Percentiles rank a stretch among this genome's conserved stretches.
Conservation (phyloP, 768 basidiomycete species). For the Tricholoma hemisulphureum region DNA sequence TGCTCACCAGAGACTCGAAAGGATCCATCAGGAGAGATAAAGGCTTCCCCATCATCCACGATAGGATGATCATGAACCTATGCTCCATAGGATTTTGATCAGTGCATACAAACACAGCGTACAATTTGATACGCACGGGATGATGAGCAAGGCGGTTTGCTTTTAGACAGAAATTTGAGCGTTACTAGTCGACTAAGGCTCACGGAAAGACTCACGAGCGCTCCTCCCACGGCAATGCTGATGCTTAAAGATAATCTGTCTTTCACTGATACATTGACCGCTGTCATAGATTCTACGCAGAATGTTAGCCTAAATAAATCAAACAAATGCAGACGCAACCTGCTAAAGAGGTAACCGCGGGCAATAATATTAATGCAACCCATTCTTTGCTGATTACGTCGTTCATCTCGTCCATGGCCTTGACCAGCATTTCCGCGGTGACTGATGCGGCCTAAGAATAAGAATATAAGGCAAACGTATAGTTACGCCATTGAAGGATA, state of each 20-base stretch:
- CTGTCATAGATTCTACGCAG: conserved; percentile 76
- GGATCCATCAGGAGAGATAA: conserved; percentile 84
- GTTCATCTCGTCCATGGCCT: conserved; percentile 79
- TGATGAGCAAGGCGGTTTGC: conserved; percentile 85
- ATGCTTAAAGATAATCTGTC: conserved; percentile 85
- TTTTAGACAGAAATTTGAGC: conserved; percentile 27
- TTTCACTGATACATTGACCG: conserved; percentile 88
- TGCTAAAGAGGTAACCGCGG: conserved; percentile 78
- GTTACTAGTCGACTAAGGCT: neutral
- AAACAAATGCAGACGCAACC: conserved; percentile 37
- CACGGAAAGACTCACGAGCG: conserved; percentile 56
- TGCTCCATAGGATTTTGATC: neutral
- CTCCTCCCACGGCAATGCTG: conserved; percentile 86
- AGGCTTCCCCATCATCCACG: conserved; percentile 81
- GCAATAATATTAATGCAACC: conserved; percentile 85
- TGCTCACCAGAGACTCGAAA: conserved; percentile 71
- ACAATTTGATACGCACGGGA: conserved; percentile 54
- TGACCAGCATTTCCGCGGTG: conserved; percentile 70
- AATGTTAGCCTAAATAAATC: neutral
- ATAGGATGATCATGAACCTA: conserved; percentile 72
- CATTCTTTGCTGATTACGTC: conserved; percentile 77
- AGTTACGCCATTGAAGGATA: neutral
- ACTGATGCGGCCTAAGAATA: conserved; percentile 47
- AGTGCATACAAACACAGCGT: neutral
- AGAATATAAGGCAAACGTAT: neutral